phyloP scores from a whole-genome alignment of 192 early-diverging fungal species.

The Coemansia sp. region DNA sequence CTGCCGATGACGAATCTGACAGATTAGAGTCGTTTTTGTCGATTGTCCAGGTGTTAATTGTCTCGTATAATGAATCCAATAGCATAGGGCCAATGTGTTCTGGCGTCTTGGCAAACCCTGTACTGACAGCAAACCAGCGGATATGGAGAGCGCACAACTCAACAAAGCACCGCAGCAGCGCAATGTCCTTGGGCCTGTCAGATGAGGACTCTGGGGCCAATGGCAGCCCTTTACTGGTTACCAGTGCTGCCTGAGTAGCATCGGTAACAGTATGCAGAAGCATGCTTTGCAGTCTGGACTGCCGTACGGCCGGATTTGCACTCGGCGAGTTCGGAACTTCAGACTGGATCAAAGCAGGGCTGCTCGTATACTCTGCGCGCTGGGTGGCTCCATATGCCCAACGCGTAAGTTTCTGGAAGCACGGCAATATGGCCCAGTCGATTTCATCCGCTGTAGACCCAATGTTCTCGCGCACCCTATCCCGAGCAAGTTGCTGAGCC shows the following conservation, averaged over 20 bases:
- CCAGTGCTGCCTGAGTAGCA: conserved; percentile 31
- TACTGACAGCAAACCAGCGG: conserved; percentile 23
- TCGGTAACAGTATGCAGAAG: conserved; percentile 18
- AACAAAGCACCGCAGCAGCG: conserved; percentile 24
- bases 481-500: conserved; percentile 34
- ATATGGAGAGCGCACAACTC: conserved; percentile 33
- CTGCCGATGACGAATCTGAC: not conserved
- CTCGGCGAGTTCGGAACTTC: conserved; percentile 17
- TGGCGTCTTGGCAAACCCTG: conserved; percentile 20
- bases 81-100: conserved; percentile 8
- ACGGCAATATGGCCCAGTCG: conserved; percentile 33
- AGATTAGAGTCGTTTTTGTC: not conserved
- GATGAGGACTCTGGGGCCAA: conserved; percentile 10
- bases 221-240: conserved; percentile 11
- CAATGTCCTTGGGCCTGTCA: conserved; percentile 22
- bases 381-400: conserved; percentile 14
- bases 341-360: conserved; percentile 7
- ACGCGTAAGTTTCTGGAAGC: conserved; percentile 44
- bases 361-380: conserved; percentile 15
- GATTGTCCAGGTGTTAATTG: conserved; percentile 16
- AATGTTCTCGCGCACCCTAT: conserved; percentile 19
- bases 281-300: conserved; percentile 21
- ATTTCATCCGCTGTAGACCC: conserved; percentile 20
- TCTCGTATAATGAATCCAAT: conserved; percentile 11
- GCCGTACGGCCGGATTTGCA: not conserved